These are phyloP conservation scores for Boeremia lycopersici DNA, from an alignment of 2,329 filamentous ascomycete genomes.

Conservation along the genomic window DNA sequence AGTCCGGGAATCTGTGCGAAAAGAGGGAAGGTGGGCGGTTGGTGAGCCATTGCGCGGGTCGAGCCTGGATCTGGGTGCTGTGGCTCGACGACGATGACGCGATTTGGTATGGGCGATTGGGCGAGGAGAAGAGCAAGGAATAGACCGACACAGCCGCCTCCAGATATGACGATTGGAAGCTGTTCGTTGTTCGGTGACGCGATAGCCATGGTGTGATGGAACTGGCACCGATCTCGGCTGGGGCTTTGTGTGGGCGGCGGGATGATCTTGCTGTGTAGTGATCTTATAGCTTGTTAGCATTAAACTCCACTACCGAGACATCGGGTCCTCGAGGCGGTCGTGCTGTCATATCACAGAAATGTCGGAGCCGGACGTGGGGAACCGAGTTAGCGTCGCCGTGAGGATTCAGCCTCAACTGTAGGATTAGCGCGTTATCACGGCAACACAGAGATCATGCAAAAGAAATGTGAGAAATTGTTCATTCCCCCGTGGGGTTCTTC, in stretches of 20 bases:
- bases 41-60: constrained; percentile 52
- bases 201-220: constrained; percentile 6
- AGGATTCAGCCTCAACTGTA: constrained; percentile 5
- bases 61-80: constrained; percentile 31
- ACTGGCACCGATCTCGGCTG: background rate
- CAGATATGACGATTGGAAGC: constrained; percentile 46
- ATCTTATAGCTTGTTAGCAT: background rate
- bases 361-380: constrained; percentile 20
- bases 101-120: constrained; percentile 40
- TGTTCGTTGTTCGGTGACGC: background rate
- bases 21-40: constrained; percentile 49
- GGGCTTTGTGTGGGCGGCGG: background rate
- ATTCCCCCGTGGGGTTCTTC: no score
- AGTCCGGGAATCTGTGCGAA: constrained; percentile 45
- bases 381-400: constrained; percentile 13
- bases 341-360: constrained; percentile 13
- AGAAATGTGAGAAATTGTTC: background rate
- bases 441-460: background rate
- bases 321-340: background rate
- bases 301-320: background rate
- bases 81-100: constrained; percentile 44
- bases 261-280: background rate
- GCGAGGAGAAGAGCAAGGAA: constrained; percentile 49
- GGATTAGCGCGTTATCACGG: background rate
- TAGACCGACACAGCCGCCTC: constrained; percentile 51